Evolutionary conservation across 2,329 filamentous ascomycete genomes (phyloP).

Genomic region (Salinomyces thailandicus): DNA sequence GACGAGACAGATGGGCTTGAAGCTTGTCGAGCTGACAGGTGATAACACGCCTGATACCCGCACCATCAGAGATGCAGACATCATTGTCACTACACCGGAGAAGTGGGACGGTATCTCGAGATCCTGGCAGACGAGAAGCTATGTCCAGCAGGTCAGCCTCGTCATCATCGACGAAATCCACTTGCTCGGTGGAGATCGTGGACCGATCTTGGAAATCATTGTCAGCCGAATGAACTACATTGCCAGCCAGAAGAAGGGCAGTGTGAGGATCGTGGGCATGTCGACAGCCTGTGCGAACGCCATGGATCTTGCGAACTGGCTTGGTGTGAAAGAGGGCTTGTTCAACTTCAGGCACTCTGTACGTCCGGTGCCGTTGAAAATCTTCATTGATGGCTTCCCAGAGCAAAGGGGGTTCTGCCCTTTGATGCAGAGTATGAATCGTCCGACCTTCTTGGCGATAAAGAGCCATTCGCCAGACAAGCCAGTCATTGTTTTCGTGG

Average conservation of each 20-base stretch:
- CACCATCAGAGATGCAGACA: constrained; percentile 89
- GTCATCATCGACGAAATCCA: constrained; percentile 99
- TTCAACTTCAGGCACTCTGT: constrained; percentile 98
- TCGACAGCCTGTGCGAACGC: constrained; percentile 97
- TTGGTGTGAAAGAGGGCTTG: constrained; percentile 85
- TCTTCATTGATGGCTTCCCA: constrained; percentile 95
- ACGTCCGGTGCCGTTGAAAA: constrained; percentile 85
- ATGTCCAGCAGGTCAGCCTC: constrained; percentile 85
- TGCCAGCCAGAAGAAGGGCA: constrained; percentile 79
- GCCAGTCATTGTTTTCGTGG: constrained; percentile 96
- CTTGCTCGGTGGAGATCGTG: constrained; percentile 87
- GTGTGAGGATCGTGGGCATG: constrained; percentile 92
- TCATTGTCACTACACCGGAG: constrained; percentile 98
- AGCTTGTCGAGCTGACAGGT: constrained; percentile 88
- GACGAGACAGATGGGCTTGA: constrained; percentile 71
- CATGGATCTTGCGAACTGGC: constrained; percentile 86
- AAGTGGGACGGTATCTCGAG: constrained; percentile 99
- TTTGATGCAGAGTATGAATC: constrained; percentile 98
- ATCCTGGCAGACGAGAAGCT: constrained; percentile 96
- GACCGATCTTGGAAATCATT: constrained; percentile 96
- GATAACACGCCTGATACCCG: constrained; percentile 96
- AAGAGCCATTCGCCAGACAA: constrained; percentile 94
- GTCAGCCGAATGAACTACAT: constrained; percentile 95
- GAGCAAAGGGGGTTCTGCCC: constrained; percentile 92
- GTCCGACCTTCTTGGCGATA: constrained; percentile 90